phyloP scores from a whole-genome alignment of 176 grass and related monocot genomes.

The Cenchrus fungigraminus region DNA sequence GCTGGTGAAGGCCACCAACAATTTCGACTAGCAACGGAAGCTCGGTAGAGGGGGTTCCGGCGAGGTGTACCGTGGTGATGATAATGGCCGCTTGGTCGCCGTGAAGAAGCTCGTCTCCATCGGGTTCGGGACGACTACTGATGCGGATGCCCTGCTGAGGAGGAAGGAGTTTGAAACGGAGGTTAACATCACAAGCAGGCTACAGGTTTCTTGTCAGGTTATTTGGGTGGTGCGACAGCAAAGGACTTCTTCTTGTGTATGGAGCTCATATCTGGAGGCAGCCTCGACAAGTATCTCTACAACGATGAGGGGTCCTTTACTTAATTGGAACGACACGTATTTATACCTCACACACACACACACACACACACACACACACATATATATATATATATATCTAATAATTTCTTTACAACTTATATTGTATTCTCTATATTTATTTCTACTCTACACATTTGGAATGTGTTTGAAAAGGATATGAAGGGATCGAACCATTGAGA shows the following conservation, averaged over 20 bases:
- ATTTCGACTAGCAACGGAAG: background rate
- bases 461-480: no score
- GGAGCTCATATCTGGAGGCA: conserved; percentile 18
- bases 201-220: conserved; percentile 47
- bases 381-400: background rate
- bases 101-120: background rate
- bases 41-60: background rate
- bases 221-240: background rate
- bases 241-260: background rate
- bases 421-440: no score
- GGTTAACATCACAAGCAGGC: conserved; percentile 47
- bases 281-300: conserved; percentile 14
- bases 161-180: conserved; percentile 1
- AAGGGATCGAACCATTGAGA: no score
- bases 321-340: background rate
- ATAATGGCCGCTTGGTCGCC: background rate
- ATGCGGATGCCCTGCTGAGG: background rate
- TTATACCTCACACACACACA: background rate
- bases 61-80: background rate
- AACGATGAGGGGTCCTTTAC: background rate
- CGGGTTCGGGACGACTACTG: background rate
- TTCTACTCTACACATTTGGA: no score
- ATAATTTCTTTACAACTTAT: no score
- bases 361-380: background rate
- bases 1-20: background rate